Percentiles rank a stretch among this genome's conserved stretches.
Conservation (phyloP, 2,329 filamentous ascomycete genomes). For the Colletotrichum sp. region DNA sequence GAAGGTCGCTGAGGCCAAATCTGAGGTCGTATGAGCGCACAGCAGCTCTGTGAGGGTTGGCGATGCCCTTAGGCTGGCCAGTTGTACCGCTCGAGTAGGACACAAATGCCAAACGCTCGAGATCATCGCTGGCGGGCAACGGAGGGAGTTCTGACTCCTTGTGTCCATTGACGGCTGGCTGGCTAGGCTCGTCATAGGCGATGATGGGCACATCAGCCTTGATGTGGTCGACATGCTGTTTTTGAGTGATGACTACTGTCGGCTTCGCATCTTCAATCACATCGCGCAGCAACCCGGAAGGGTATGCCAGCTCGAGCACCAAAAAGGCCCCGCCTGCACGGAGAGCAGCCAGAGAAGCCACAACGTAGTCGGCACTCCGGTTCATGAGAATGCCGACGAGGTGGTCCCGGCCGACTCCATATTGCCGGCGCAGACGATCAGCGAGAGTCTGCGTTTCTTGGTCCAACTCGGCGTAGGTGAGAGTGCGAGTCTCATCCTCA, state of each 20-base stretch:
- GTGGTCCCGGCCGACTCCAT: constrained; percentile 74
- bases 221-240: constrained; percentile 68
- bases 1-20: constrained; percentile 72
- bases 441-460: constrained; percentile 69
- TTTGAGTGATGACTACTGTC: constrained; percentile 72
- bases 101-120: constrained; percentile 80
- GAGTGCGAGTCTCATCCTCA: constrained; percentile 70
- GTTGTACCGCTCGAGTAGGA: constrained; percentile 82
- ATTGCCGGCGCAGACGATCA: constrained; percentile 64
- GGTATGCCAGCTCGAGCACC: constrained; percentile 81
- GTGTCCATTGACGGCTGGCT: constrained; percentile 17
- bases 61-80: constrained; percentile 81
- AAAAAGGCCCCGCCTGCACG: constrained; percentile 81
- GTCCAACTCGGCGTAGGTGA: constrained; percentile 78
- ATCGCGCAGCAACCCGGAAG: constrained; percentile 73
- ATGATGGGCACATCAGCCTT: constrained; percentile 68
- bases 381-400: constrained; percentile 79
- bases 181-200: constrained; percentile 59
- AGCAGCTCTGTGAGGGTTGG: constrained; percentile 76
- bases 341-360: constrained; percentile 78
- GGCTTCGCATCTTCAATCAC: constrained; percentile 79
- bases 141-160: constrained; percentile 37
- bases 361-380: constrained; percentile 79
- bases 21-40: constrained; percentile 77
- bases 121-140: constrained; percentile 67